A percentile compares a stretch with the other conserved stretches of the same genome.
phyloP scores from a whole-genome alignment of 78 protist genomes.

The Reticulomyxa filosa region DNA sequence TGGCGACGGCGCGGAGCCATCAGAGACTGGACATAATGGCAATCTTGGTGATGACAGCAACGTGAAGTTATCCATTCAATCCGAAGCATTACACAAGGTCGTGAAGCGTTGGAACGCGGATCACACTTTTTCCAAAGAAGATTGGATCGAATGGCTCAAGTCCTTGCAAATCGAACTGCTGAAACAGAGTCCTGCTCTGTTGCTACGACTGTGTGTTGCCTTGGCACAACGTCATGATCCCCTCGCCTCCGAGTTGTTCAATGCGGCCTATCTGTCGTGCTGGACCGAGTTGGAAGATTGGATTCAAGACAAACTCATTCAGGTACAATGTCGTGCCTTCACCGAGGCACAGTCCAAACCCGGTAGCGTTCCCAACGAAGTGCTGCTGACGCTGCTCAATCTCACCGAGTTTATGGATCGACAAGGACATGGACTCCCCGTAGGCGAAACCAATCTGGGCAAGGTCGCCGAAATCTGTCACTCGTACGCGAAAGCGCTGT shows the following conservation, averaged over 20 bases:
- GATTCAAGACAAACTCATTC: constrained; percentile 9
- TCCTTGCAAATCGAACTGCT: constrained; percentile 47
- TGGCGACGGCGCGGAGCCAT: too few species aligned
- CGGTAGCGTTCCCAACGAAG: constrained; percentile 52
- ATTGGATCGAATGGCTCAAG: neutral
- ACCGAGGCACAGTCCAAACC: constrained; percentile 24
- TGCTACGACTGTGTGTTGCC: constrained; percentile 70
- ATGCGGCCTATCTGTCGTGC: constrained; percentile 76
- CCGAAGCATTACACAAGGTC: too few species aligned
- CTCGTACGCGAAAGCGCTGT: constrained; percentile 90
- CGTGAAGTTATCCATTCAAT: too few species aligned
- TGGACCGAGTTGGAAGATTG: constrained; percentile 64
- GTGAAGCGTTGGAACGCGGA: too few species aligned
- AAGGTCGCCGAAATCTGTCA: constrained; percentile 68
- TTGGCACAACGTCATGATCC: constrained; percentile 40
- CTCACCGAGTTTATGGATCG: constrained; percentile 92
- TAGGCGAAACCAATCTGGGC: constrained; percentile 40
- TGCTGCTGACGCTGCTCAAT: constrained; percentile 44
- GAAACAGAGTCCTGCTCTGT: constrained; percentile 73
- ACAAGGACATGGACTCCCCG: constrained; percentile 51
- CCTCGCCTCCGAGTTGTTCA: constrained; percentile 74
- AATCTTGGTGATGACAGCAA: too few species aligned
- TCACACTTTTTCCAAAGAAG: too few species aligned
- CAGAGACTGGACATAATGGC: too few species aligned
- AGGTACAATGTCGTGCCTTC: too few species aligned